Evolutionary conservation across 73 alveolate genomes (phyloP).

Genomic region (Symbiodinium pilosum): DNA sequence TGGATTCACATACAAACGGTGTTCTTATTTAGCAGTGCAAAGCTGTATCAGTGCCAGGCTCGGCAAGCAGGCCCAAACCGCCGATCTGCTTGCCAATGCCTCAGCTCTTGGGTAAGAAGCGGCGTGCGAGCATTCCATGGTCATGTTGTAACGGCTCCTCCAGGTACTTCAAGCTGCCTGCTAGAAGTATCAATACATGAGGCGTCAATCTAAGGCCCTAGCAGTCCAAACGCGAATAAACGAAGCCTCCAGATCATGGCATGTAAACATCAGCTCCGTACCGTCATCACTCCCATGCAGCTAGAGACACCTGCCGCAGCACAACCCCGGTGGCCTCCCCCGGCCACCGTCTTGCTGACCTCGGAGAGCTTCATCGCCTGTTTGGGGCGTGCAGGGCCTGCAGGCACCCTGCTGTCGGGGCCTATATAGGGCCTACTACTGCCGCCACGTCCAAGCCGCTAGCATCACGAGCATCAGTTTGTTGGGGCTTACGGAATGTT

Average conservation of each 20-base stretch:
- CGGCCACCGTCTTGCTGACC: constrained; percentile 6
- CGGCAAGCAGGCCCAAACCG: background rate
- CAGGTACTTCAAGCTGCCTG: background rate
- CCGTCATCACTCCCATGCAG: too few relatives aligned
- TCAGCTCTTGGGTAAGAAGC: background rate
- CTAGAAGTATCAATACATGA: background rate
- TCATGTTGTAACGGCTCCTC: background rate
- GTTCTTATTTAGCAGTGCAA: too few relatives aligned
- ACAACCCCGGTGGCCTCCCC: constrained; percentile 6
- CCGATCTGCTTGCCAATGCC: constrained; percentile 19
- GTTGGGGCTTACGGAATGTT: too few relatives aligned
- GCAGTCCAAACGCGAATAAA: background rate
- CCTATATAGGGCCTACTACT: too few relatives aligned
- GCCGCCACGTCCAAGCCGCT: too few relatives aligned
- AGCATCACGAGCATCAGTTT: too few relatives aligned
- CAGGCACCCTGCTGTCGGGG: too few relatives aligned
- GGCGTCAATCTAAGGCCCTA: background rate
- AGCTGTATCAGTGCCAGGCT: background rate
- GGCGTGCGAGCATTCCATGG: background rate
- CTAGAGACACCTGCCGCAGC: too few relatives aligned
- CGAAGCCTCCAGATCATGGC: background rate
- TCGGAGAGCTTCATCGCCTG: constrained; percentile 14
- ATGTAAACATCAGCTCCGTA: too few relatives aligned
- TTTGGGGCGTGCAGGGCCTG: too few relatives aligned
- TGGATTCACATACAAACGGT: too few relatives aligned